These are phyloP conservation scores for Filobasidium floriforme DNA, from an alignment of 768 basidiomycete species.

Conservation along the genomic window DNA sequence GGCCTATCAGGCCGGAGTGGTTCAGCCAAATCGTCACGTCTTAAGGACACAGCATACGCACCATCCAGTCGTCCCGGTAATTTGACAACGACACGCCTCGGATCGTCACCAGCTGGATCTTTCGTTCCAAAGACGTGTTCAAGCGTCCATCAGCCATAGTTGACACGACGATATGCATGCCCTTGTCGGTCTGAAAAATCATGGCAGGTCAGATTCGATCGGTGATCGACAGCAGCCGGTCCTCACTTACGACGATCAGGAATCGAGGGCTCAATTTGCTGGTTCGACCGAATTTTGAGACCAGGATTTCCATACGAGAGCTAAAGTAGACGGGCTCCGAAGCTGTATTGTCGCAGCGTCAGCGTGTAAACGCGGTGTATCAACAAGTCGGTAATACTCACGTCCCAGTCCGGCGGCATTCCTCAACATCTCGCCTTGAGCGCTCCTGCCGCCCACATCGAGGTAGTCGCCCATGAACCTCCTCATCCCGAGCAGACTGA, in stretches of 20 bases:
- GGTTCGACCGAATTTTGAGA: conserved; percentile 75
- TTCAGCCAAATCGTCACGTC: not conserved
- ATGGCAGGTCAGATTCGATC: conserved; percentile 3
- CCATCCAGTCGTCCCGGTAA: conserved; percentile 91
- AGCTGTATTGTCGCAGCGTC: conserved; percentile 31
- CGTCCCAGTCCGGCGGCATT: conserved; percentile 65
- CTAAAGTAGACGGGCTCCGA: conserved; percentile 80
- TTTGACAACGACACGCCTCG: conserved; percentile 77
- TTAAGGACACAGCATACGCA: conserved; percentile 45
- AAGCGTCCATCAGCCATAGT: conserved; percentile 58
- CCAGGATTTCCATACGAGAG: conserved; percentile 66
- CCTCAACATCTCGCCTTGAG: conserved; percentile 68
- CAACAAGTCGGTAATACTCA: conserved; percentile 45
- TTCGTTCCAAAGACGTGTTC: conserved; percentile 65
- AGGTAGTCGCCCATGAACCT: conserved; percentile 96
- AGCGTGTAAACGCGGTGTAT: not conserved
- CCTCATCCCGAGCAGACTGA: conserved; percentile 86
- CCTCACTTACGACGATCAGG: conserved; percentile 66
- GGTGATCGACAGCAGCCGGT: too few relatives aligned
- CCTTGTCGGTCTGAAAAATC: conserved; percentile 75
- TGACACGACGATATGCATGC: conserved; percentile 66
- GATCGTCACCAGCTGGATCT: conserved; percentile 81
- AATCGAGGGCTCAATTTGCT: conserved; percentile 88
- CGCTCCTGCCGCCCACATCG: conserved; percentile 66
- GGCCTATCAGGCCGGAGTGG: conserved; percentile 49